Base-by-base conservation (phyloP, 495 filamentous ascomycete species). In the Alectoria sarmentosa region DNA sequence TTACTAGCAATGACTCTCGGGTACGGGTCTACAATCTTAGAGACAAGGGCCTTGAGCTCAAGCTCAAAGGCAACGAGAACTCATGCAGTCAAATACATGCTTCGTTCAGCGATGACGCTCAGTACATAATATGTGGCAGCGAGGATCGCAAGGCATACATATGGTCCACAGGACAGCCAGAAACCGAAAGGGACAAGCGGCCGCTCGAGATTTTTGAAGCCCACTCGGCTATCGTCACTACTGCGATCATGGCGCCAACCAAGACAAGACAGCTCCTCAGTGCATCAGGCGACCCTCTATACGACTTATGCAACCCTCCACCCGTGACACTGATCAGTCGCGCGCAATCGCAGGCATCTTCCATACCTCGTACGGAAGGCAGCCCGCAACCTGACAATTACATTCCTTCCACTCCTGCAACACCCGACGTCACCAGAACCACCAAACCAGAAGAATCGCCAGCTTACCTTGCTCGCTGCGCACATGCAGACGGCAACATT, bases 1-100 rank as follows among this genome's bases (percentile, higher is more conserved):
- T 99, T 61, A 96, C 91, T 0, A 97, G 92, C 70, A 98, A 97
- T 69, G 94, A 99, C 72, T 96, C 92, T 4, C 86, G 95, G 9
- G 85, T 98, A n/a, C 84, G 94, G 7, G 79, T 97, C 32, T 98
- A 98, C 76, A 91, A 90, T 74, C 78, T 96, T 66, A 82, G 85
- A 28, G 90, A 94, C 70, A 92, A 95, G 70, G 82, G 79, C 14
- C 77, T 98, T 4, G 90, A 96, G 66, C 82, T 89, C 65, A 99
- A 98, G 71, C 90, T 96, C 69, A 91, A 90, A 69, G 95, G 93
- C 8, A 90, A 96, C 70, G 89, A 92, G 72, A 97, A 98, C 72
- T 82, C 85, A n/a, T 91, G 83, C 74, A 92, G 86, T 70, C 94
- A 98, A 73, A 97, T 99, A 46, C 87, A 88, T 49, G 94, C 94